Conservation (phyloP, 139 green algal genomes). For the Chlorella sp. region DNA sequence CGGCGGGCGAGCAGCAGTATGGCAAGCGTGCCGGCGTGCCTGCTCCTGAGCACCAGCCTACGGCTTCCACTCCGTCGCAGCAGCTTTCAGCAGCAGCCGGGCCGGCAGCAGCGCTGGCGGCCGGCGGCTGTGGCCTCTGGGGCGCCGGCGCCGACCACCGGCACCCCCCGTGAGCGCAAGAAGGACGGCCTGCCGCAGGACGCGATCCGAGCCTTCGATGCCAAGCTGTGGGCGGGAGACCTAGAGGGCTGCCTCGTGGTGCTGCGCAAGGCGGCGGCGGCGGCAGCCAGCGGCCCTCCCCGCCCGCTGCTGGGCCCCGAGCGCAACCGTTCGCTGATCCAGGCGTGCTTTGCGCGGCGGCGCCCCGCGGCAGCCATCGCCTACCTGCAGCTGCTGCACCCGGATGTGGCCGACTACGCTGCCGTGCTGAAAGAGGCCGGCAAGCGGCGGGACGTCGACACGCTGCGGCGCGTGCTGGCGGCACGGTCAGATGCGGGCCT, state of each 20-base stretch:
- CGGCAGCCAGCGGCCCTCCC: background rate
- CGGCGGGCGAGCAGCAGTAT: too few species aligned
- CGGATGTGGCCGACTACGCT: background rate
- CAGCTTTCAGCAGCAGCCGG: too few species aligned
- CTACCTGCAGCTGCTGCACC: constrained; percentile 25
- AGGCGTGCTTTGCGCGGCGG: constrained; percentile 17
- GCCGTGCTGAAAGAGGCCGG: constrained; percentile 11
- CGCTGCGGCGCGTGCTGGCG: constrained; percentile 16
- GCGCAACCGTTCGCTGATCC: constrained; percentile 19
- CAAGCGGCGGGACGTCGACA: constrained; percentile 25
- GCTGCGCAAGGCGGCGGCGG: background rate
- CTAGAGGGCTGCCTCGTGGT: background rate
- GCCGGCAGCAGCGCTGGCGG: too few species aligned
- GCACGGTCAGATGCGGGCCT: constrained; percentile 21
- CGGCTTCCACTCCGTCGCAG: too few species aligned
- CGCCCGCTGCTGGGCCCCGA: background rate
- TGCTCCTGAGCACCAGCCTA: too few species aligned
- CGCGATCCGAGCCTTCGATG: constrained; percentile 2
- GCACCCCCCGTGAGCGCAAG: background rate
- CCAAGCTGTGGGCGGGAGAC: background rate
- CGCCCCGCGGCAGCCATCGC: background rate
- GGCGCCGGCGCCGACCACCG: background rate
- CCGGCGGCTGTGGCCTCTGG: background rate
- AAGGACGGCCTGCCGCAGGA: constrained; percentile 50
- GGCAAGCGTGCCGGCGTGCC: too few species aligned